Base-by-base conservation (phyloP, 306 rosid species). In the Mimosa pudica region DNA sequence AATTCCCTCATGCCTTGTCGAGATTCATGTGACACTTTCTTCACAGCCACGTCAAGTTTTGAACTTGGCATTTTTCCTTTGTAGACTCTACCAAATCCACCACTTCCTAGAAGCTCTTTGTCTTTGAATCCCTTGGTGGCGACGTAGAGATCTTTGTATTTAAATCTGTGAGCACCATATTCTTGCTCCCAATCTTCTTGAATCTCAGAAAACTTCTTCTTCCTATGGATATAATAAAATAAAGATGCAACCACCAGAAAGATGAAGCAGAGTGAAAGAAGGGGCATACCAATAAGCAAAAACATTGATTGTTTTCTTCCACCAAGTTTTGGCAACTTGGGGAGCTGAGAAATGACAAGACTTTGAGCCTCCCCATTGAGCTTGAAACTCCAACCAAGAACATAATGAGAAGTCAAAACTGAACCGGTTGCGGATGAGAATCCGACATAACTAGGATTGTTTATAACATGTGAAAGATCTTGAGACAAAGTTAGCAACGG, bases 121-220 rank as follows among this genome's bases (percentile, higher is more conserved):
- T 92, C 89, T 46, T 30, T 82, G 63, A 92, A 92, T 51, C 96
- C 93, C 49, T 88, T 86, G 14, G 96, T 90, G 17, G 96, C 93
- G 0, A 44, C 17, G 62, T 88, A 82, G 16, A 90, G 80, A 71
- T 90, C 88, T 46, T 86, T 82, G 83, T 83, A 90, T 60, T 80
- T 85, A 71, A 87, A 87, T 36, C 93, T 86, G 0, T 87, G 89
- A 6, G 96, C 86, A 5, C 96, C 94, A 33, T 86, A 85, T 30
- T 89, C 89, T 8, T 64, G 60, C 67, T 92, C 97, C 97, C 96
- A 92, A 30, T 85, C 92, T 79, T 92, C 95, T 7, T 62, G 78
- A 30, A 89, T 3, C 61, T 92, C 96, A 30, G 77, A 71, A 66
- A 68, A 87, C 66, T 73, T 76, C 75, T 54, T 77, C 78, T 82